Conservation (phyloP, 441 rosid genomes). For the Dalechampia spathulata region DNA sequence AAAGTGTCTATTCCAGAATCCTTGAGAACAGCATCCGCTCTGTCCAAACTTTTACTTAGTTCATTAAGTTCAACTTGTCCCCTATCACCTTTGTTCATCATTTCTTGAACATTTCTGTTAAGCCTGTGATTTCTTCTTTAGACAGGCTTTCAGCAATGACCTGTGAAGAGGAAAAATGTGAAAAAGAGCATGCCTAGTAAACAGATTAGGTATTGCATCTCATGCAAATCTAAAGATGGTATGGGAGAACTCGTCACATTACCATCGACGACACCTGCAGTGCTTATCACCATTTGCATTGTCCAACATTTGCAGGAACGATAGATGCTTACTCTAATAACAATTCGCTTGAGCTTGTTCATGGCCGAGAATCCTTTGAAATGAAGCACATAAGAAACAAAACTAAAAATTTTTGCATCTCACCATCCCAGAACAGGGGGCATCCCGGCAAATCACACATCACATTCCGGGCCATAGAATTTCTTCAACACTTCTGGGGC, state of each 20-base stretch:
- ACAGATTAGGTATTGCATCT: neutral
- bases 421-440: conserved; percentile 99
- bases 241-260: neutral
- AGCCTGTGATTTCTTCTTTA: conserved; percentile 88
- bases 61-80: conserved; percentile 88
- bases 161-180: conserved; percentile 24
- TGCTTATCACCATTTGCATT: neutral
- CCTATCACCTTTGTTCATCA: conserved; percentile 85
- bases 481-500: conserved; percentile 93
- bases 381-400: conserved; percentile 24
- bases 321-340: conserved; percentile 48
- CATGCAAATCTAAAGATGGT: neutral
- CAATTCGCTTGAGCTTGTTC: conserved; percentile 94
- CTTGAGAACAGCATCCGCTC: conserved; percentile 68
- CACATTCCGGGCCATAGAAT: conserved; percentile 84
- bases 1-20: conserved; percentile 62
- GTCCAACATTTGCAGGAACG: too few relatives aligned
- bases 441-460: conserved; percentile 99
- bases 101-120: conserved; percentile 94
- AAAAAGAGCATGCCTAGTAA: too few relatives aligned
- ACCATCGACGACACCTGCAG: neutral
- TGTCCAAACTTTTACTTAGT: conserved; percentile 72
- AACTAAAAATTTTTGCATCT: conserved; percentile 15
- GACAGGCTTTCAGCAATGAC: conserved; percentile 90
- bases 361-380: conserved; percentile 91